Base-by-base conservation (phyloP, 177 flowering plant species). In the Vitis hybrid region DNA sequence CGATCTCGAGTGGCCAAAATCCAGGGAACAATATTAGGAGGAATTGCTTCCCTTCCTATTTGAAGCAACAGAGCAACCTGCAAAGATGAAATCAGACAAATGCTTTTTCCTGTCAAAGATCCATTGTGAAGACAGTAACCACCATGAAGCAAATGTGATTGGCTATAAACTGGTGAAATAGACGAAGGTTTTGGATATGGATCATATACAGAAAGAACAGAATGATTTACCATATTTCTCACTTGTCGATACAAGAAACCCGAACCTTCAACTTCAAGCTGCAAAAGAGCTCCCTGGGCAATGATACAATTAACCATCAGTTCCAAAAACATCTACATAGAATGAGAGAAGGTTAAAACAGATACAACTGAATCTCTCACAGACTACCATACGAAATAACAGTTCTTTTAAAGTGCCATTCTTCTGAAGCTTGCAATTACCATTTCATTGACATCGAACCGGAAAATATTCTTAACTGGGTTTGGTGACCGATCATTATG, bases 221-320 rank as follows among this genome's bases (percentile, higher is more conserved):
- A 55, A 67, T 53, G 54, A 11, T 22, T 69, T 85, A 95, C 97
- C 97, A 91, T 95, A 82, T 92, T 95, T 12, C 97, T 82, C 59
- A 95, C 99, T 90, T 95, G 96, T 83, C 93, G 77, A 72, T 92
- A 90, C 56, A 95, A 63, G 79, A 92, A 95, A 54, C 97, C 97
- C 2, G 94, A 83, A 62, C 97, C 97, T 87, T 95, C 99, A 72
- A 95, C 93, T 81, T 95, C 96, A 47, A 95, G 86, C 78, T 88
- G 92, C 77, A 95, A 73, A 72, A 95, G 87, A 75, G 89, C 75
- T 75, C 94, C 99, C 97, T 90, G 69, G 44, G 68, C 65, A 64
- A 76, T 10, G 71, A 75, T 13, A 68, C 13, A 62, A 57, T 54
- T 17, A 62, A 65, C 47, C n/a, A 49, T 69, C n/a, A 74, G 71